Conservation (phyloP, 805 yeast species). For the Sporopachydermia lactativora region DNA sequence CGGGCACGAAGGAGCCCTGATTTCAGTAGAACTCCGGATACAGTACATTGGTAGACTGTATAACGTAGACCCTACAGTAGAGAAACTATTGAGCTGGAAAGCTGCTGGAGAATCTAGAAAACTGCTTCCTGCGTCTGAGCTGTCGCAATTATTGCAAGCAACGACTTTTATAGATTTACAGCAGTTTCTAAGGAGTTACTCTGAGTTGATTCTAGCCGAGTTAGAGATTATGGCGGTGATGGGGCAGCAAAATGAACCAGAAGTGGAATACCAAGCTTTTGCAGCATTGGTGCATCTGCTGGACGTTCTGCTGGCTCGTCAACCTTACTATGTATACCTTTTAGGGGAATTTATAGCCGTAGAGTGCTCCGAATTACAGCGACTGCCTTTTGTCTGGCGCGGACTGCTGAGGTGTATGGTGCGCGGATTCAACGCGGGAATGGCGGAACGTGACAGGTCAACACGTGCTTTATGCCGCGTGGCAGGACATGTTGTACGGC, state of each 20-base stretch:
- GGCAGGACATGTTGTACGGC: neutral
- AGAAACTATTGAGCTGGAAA: conserved; percentile 40
- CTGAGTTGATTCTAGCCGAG: conserved; percentile 33
- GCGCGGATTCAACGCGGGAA: neutral
- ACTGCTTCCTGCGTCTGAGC: conserved; percentile 5
- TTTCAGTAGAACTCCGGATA: conserved; percentile 33
- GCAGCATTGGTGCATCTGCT: conserved; percentile 45
- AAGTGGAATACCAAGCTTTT: conserved; percentile 27
- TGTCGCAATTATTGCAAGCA: neutral
- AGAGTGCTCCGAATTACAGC: neutral
- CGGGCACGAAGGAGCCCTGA: neutral
- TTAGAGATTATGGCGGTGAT: conserved; percentile 22
- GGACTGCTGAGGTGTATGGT: neutral
- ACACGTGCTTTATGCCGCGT: neutral
- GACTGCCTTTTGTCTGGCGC: too few species aligned
- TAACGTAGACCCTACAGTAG: conserved; percentile 43
- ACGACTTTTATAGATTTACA: neutral
- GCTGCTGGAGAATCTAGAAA: conserved; percentile 22
- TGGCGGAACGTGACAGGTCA: neutral
- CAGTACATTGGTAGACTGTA: conserved; percentile 56
- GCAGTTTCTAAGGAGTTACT: conserved; percentile 27
- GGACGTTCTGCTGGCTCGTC: conserved; percentile 50
- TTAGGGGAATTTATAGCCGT: conserved; percentile 35
- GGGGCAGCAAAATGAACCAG: conserved; percentile 10
- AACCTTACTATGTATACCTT: conserved; percentile 45